Conservation (phyloP, 208 protist genomes). For the Leishmania major region DNA sequence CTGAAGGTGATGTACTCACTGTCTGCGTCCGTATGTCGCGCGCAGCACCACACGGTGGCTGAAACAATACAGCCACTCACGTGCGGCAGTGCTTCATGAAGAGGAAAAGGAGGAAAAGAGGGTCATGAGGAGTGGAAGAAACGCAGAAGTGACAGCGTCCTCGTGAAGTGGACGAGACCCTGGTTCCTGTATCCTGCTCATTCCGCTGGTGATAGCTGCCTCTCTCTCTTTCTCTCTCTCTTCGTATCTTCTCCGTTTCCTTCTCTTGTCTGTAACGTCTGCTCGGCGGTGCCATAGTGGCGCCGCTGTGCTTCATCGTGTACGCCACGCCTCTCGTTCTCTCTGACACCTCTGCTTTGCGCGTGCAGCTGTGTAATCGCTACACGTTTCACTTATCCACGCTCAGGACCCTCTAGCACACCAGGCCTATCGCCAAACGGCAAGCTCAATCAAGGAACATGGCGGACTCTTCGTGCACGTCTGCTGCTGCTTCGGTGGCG, state of each 20-base stretch:
- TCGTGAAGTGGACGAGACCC: background rate
- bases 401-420: background rate
- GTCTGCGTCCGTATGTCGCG: background rate
- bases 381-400: background rate
- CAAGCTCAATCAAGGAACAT: background rate
- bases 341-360: background rate
- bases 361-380: background rate
- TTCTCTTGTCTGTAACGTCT: background rate
- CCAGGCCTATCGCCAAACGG: background rate
- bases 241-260: background rate
- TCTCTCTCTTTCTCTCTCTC: background rate
- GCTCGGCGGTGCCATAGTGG: background rate
- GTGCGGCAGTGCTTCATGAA: background rate
- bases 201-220: background rate
- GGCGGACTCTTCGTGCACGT: slow-evolving; percentile 1
- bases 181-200: background rate
- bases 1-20: background rate
- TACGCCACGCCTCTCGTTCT: background rate
- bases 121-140: background rate
- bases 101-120: background rate
- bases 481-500: background rate
- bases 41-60: background rate
- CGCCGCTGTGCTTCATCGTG: background rate
- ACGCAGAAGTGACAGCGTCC: background rate
- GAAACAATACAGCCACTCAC: background rate